Percentiles rank a stretch among this genome's conserved stretches.
These are phyloP conservation scores for Aspergillus campestris DNA, from an alignment of 495 filamentous ascomycete species.

Conservation along the genomic window DNA sequence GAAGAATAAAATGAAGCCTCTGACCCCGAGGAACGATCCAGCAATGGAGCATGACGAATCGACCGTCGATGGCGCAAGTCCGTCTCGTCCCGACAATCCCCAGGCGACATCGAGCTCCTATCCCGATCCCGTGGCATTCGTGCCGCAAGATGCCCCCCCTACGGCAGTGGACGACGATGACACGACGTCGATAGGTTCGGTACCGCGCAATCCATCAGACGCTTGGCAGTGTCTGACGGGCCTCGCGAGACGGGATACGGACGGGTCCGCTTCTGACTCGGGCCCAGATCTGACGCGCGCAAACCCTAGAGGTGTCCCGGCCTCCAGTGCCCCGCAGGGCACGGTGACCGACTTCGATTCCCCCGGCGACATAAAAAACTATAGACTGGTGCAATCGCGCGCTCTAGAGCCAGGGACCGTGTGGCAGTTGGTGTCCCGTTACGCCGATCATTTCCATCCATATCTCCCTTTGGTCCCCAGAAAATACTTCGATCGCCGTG, in stretches of 20 bases:
- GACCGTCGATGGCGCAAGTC: constrained; percentile 18
- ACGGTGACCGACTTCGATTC: constrained; percentile 21
- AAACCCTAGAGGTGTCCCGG: constrained; percentile 15
- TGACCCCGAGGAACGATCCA: constrained; percentile 20
- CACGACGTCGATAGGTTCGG: constrained; percentile 28
- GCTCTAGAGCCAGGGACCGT: constrained; percentile 39
- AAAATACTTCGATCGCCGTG: constrained; percentile 42
- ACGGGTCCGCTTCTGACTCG: constrained; percentile 11
- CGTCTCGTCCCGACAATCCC: constrained; percentile 20
- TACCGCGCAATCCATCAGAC: constrained; percentile 41
- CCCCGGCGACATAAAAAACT: constrained; percentile 33
- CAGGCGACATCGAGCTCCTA: constrained; percentile 22
- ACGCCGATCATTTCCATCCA: constrained; percentile 50
- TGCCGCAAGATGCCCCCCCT: constrained; percentile 26
- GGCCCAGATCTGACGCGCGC: constrained; percentile 15
- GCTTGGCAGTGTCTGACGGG: constrained; percentile 42
- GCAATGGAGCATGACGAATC: constrained; percentile 20
- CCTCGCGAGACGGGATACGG: constrained; percentile 27
- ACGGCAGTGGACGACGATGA: constrained; percentile 34
- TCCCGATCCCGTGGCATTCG: constrained; percentile 30
- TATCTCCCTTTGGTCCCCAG: constrained; percentile 53
- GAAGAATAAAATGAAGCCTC: constrained; percentile 39
- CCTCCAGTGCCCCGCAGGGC: constrained; percentile 23
- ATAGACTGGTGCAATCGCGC: constrained; percentile 43
- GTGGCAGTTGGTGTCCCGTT: constrained; percentile 44